Conservation (phyloP, 495 filamentous ascomycete species). For the Pyrenula massariospora region DNA sequence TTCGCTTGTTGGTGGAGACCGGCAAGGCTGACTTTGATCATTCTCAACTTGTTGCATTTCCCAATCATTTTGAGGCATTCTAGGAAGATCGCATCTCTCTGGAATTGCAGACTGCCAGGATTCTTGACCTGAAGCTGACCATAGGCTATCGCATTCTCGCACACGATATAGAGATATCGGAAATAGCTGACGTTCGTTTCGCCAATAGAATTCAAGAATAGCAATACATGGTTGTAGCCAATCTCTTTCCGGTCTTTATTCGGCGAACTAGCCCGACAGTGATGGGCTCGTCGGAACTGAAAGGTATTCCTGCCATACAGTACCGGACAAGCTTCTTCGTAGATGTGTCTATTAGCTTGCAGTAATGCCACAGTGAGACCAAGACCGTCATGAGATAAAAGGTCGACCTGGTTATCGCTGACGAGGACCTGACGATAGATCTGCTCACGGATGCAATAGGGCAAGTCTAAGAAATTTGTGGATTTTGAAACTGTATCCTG, state of each 20-base stretch:
- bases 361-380: background rate
- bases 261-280: background rate
- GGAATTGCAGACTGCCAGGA: no score
- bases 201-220: background rate
- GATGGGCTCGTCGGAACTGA: background rate
- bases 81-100: background rate
- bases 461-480: background rate
- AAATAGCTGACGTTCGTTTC: background rate
- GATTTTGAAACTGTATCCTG: background rate
- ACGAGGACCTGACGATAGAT: background rate
- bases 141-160: background rate
- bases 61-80: background rate
- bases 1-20: no score
- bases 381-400: background rate
- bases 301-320: background rate
- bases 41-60: no score
- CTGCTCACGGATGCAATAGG: background rate
- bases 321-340: background rate
- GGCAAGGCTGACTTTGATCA: no score
- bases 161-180: background rate
- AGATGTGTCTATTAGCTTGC: background rate
- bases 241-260: background rate
- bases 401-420: background rate
- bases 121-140: no score
- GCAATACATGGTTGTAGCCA: background rate